Evolutionary conservation across 495 filamentous ascomycete species (phyloP), one percentile per base, ranked within the genome.

Genomic region (Articulospora tetracladia): DNA sequence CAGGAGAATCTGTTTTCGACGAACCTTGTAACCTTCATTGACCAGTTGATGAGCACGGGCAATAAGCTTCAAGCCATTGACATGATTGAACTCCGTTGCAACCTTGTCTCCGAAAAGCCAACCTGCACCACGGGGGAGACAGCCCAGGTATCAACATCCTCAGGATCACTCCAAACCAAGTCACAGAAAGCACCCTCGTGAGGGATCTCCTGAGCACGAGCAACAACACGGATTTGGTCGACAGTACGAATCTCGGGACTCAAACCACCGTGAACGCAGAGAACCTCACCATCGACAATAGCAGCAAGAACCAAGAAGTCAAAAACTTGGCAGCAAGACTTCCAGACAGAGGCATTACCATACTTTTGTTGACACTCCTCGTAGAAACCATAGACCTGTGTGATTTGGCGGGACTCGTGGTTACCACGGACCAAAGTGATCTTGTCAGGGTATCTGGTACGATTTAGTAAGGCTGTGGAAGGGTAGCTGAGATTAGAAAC

Each of bases 31-130:
- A 34, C 94, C 94, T 72, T 98, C 94, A 62, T 98, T 97, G 56
- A 98, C 94, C 4, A 98, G 81, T 68, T 98, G 94, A 76, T 98
- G 94, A 1, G 94, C 94, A 54, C 94, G 85, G 2, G 94, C 95
- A 70, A 98, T 98, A 55, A 97, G 82, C 56, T 87, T 87, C n/a
- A 98, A 79, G 39, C 91, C 90, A 68, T 98, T 98, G 65, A 98
- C 94, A 66, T 98, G 93, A 73, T 97, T 98, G 78, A 98, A 98
- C 77, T 98, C 94, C n/a, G 88, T 93, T 2, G 92, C 90, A 4
- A 98, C 93, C 74, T 97, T 96, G 67, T 97, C 91, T 20, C 94
- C 94, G 69, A 98, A 98, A 6, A 98, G 77, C 94, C 94, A 98
- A 11, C 94, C 94, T 44, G 94, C 94, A 58, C 94, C 94, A 70